phyloP scores from a whole-genome alignment of 345 rosid species.

The Ricinus communis region DNA sequence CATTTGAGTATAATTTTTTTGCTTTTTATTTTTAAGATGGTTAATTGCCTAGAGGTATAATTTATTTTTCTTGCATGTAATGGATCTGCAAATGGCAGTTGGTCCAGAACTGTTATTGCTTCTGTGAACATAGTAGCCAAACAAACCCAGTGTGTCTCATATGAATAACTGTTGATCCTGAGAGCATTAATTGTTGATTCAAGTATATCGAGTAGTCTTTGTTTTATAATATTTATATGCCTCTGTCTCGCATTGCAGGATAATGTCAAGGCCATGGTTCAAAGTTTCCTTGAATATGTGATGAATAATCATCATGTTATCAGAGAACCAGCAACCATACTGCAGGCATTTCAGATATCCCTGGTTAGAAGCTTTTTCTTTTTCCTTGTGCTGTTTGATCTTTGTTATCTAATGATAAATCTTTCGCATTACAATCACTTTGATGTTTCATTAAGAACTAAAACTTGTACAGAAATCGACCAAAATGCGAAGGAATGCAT shows the following conservation, averaged over 20 bases:
- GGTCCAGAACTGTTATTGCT: too few species aligned
- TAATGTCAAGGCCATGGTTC: conserved; percentile 54
- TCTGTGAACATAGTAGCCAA: too few species aligned
- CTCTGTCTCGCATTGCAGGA: conserved; percentile 51
- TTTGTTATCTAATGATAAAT: background rate
- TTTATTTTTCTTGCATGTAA: background rate
- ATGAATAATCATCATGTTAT: conserved; percentile 60
- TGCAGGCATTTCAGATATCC: conserved; percentile 87
- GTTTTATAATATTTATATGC: background rate
- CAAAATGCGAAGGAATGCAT: background rate
- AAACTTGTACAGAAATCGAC: background rate
- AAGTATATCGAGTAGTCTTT: background rate
- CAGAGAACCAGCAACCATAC: conserved; percentile 51
- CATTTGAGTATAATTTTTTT: background rate
- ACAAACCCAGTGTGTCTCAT: too few species aligned
- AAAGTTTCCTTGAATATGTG: conserved; percentile 64
- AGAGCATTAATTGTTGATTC: background rate
- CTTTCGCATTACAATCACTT: too few species aligned
- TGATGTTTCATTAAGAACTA: background rate
- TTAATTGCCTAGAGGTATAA: background rate
- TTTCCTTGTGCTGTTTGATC: background rate
- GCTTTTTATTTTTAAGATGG: background rate
- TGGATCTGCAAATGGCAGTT: background rate
- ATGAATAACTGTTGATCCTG: background rate
- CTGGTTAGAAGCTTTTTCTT: conserved; percentile 55